Evolutionary conservation across 768 basidiomycete species (phyloP), one percentile per base, ranked within the genome.

Genomic region (Candolleomyces eurysporus): DNA sequence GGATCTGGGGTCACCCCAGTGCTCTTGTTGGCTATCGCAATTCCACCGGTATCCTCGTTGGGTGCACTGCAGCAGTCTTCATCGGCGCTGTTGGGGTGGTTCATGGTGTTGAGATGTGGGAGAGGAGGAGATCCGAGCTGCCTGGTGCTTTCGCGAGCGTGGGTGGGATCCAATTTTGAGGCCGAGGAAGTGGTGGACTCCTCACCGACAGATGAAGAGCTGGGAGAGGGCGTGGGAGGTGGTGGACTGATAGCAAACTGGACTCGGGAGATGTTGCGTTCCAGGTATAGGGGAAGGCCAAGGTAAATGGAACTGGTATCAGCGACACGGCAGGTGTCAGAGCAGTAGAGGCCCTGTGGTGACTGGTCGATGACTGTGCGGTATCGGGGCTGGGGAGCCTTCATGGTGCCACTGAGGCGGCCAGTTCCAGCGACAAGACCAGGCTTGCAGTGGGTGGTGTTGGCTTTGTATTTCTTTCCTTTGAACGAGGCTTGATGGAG

Each of bases 261-360:
- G 21, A 30, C 22, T 52, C 5, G 13, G 52, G 5, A 30, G 22
- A 36, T 5, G 52, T 40, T n/a, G 49, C 30, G 52, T 10, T 31
- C 52, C 17, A 30, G 52, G 17, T 31, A 16, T 50, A 72, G 74
- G 16, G 76, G 68, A 3, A 81, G 80, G 54, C 75, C 68, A 40
- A 72, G 76, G 21, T 79, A 32, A 16, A 46, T 52, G 45, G 49
- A 53, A 32, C 52, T 43, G 65, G 86, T 69, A 71, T 93, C 91
- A 45, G 75, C 75, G 46, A 86, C 71, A 61, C 83, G 79, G 70
- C 91, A 93, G 67, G 87, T 83, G 63, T 91, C 89, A 0, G 91
- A 92, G 74, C 91, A 93, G 76, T 93, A 93, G 61, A 93, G 82
- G 19, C 91, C 91, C 1, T 84, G 85, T 17, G 90, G 91, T 0